phyloP scores from a whole-genome alignment of 345 rosid genomes.

The Eucalyptus erythrocorys region DNA sequence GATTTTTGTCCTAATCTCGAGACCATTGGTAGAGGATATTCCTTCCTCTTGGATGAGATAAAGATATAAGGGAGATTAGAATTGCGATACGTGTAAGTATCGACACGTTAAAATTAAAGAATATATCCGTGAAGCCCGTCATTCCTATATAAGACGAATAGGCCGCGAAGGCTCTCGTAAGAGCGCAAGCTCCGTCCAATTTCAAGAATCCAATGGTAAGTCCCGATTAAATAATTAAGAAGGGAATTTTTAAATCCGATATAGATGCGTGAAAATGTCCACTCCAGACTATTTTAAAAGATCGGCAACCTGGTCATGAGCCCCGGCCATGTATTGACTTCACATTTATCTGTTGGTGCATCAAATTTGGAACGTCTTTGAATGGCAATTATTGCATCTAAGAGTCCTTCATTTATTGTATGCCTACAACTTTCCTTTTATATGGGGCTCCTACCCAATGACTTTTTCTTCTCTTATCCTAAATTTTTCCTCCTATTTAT shows the following conservation, averaged over 20 bases:
- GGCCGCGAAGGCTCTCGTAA: accelerated
- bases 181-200: no score
- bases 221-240: no score
- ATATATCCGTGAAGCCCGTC: no score
- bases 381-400: background rate
- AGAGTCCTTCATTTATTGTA: background rate
- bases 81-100: no score
- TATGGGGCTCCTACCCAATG: background rate
- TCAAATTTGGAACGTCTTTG: background rate
- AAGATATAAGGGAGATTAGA: no score
- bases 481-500: background rate
- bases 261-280: background rate
- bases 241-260: accelerated
- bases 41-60: no score
- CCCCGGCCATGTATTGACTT: background rate
- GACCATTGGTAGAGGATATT: no score
- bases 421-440: background rate
- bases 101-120: no score
- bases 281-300: background rate
- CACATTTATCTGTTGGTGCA: background rate
- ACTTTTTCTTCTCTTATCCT: background rate
- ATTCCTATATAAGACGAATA: no score
- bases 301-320: background rate
- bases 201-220: no score
- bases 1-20: no score